Evolutionary conservation across 1,284 basidiomycete species (phyloP).

Genomic region (Anthracocystis setariae): DNA sequence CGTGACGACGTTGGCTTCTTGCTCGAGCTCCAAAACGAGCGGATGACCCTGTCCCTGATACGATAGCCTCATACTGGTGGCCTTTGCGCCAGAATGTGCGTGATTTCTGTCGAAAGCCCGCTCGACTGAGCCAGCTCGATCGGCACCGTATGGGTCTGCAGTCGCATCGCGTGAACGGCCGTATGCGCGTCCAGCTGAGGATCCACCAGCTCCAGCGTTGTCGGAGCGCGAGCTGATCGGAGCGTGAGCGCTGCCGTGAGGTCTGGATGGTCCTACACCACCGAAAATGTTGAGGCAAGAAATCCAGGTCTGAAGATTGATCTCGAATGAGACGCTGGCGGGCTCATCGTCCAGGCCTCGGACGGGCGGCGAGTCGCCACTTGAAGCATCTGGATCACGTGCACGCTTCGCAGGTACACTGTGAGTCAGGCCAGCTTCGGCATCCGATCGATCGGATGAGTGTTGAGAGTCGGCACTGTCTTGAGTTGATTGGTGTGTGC

Average conservation of each 20-base stretch:
- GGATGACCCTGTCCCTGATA: constrained; percentile 84
- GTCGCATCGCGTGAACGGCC: constrained; percentile 27
- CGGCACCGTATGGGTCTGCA: constrained; percentile 19
- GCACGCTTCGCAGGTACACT: background rate
- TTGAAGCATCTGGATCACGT: constrained; percentile 9
- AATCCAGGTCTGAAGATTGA: constrained; percentile 81
- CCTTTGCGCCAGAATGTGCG: constrained; percentile 13
- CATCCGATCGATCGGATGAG: background rate
- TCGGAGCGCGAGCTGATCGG: constrained; percentile 15
- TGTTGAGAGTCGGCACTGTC: background rate
- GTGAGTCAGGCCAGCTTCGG: background rate
- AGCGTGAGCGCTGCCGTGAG: constrained; percentile 1
- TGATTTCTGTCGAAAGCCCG: constrained; percentile 18
- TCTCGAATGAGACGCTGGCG: constrained; percentile 74
- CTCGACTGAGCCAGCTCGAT: constrained; percentile 23
- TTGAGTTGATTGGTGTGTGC: background rate
- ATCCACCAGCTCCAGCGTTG: background rate
- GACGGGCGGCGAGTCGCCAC: constrained; percentile 3
- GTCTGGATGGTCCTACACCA: constrained; percentile 71
- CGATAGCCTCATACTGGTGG: constrained; percentile 83
- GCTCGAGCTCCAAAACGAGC: constrained; percentile 77
- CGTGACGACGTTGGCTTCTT: constrained; percentile 89
- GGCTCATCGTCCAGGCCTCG: constrained; percentile 60
- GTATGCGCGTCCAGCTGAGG: constrained; percentile 12
- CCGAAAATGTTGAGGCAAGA: constrained; percentile 93